A percentile compares a stretch with the other conserved stretches of the same genome.
phyloP scores from a whole-genome alignment of 2,329 filamentous ascomycete genomes.

The Ceratocystis ficicola region DNA sequence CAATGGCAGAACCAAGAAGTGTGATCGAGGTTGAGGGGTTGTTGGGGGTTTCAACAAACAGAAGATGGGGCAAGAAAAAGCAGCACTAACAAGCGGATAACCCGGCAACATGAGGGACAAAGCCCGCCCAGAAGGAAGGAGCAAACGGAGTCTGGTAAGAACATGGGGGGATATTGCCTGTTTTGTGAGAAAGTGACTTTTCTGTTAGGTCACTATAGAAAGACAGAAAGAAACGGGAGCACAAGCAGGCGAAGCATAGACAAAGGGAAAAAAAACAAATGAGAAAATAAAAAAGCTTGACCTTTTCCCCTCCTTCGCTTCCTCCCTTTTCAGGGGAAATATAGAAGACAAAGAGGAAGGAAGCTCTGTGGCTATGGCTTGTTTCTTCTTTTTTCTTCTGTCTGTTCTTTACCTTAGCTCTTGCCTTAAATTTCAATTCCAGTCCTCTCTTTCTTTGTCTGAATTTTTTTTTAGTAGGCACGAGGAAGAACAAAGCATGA shows the following conservation, averaged over 20 bases:
- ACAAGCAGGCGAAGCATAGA: neutral
- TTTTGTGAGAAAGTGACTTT: too few relatives aligned
- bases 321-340: neutral
- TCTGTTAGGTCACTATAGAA: neutral
- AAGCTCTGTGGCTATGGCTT: conserved; percentile 8
- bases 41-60: too few relatives aligned
- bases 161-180: neutral
- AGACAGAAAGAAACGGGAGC: neutral
- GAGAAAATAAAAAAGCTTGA: neutral
- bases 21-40: too few relatives aligned
- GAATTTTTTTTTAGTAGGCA: neutral
- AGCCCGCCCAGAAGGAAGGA: neutral
- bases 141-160: neutral
- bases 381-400: neutral
- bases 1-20: neutral
- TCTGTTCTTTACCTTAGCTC: neutral
- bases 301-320: neutral
- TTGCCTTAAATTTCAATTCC: neutral
- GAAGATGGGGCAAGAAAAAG: neutral
- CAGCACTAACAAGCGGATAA: neutral
- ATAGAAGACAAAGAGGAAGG: neutral
- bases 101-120: neutral
- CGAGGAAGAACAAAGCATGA: neutral
- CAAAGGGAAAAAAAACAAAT: neutral
- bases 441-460: neutral